These are phyloP conservation scores for Apiotrichum gamsii DNA, from an alignment of 1,284 basidiomycete species.

Conservation along the genomic window DNA sequence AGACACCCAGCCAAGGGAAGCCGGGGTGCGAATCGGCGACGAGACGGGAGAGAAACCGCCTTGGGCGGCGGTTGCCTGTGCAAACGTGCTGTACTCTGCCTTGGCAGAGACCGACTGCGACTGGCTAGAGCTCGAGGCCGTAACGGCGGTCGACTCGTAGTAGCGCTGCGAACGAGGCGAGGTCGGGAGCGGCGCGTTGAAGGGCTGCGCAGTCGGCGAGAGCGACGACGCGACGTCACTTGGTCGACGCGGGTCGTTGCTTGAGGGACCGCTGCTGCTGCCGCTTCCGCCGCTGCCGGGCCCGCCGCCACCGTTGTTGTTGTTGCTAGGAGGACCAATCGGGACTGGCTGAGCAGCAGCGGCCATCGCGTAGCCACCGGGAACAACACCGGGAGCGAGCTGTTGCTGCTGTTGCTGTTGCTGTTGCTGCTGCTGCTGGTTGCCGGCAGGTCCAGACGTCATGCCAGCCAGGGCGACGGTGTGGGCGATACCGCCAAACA, in stretches of 20 bases:
- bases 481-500: constrained; percentile 43
- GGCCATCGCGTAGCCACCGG: constrained; percentile 3
- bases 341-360: constrained; percentile 13
- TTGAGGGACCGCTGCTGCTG: not conserved
- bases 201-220: constrained; percentile 43
- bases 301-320: too few species aligned
- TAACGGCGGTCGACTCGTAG: constrained; percentile 10
- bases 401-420: too few species aligned
- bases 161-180: constrained; percentile 37
- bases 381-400: constrained; percentile 1
- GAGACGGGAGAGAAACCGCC: constrained; percentile 34
- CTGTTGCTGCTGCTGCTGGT: too few species aligned
- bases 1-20: constrained; percentile 34
- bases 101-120: constrained; percentile 2
- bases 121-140: not conserved
- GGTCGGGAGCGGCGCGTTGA: constrained; percentile 31
- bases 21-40: constrained; percentile 37
- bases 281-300: too few species aligned
- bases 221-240: constrained; percentile 25
- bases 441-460: constrained; percentile 14
- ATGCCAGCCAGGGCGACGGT: constrained; percentile 42
- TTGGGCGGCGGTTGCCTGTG: constrained; percentile 7
- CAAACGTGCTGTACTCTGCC: constrained; percentile 12
- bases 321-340: constrained; percentile 9
- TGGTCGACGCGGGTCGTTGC: constrained; percentile 2